These are phyloP conservation scores for Funneliformis caledonium DNA, from an alignment of 371 early-diverging fungal genomes.

Conservation along the genomic window DNA sequence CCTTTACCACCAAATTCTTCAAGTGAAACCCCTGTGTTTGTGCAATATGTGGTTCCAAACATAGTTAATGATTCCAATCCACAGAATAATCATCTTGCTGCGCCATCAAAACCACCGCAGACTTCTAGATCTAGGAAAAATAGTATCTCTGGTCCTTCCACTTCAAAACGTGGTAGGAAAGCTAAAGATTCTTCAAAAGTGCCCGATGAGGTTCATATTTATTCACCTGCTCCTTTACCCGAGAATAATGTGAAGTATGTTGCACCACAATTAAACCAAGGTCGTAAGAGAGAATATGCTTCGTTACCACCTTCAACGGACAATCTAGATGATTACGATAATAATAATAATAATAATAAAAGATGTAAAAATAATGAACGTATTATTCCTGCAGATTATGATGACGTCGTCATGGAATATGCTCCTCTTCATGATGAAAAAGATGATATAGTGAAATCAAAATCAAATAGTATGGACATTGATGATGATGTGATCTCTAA, in stretches of 20 bases:
- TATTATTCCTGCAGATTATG: not conserved
- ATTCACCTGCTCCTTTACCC: not conserved
- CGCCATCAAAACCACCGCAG: not conserved
- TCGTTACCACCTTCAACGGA: not conserved
- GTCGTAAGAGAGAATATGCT: not conserved
- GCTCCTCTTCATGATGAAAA: not conserved
- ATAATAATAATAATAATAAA: not conserved
- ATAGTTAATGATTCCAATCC: not conserved
- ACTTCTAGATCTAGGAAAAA: not conserved
- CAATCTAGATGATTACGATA: not conserved
- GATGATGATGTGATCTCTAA: not conserved
- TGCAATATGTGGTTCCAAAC: conserved; percentile 9
- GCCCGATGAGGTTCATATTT: not conserved
- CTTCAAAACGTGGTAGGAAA: conserved; percentile 15
- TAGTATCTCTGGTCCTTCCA: not conserved
- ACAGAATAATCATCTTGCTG: not conserved
- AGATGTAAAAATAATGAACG: not conserved
- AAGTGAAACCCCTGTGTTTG: not conserved
- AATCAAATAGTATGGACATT: not conserved
- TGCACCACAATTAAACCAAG: not conserved
- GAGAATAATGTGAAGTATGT: not conserved
- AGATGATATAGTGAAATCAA: not conserved
- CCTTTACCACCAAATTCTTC: not conserved
- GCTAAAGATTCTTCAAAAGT: not conserved
- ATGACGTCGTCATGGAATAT: not conserved